Conservation (phyloP, 1,284 basidiomycete species). For the Ustilago trichophora region DNA sequence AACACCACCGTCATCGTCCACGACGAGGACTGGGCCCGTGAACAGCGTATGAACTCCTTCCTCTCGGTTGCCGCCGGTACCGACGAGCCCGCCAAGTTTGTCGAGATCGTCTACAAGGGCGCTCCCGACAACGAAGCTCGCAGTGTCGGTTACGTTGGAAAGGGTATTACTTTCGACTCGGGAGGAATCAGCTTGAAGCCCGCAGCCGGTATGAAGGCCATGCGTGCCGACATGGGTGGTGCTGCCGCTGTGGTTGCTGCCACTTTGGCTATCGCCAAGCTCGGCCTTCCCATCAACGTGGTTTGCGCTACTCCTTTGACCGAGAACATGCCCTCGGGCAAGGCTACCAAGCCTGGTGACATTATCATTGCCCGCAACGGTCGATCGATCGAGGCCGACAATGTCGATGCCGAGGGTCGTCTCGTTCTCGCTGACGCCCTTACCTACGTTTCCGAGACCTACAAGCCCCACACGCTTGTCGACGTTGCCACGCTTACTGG, state of each 20-base stretch:
- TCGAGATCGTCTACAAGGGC: constrained; percentile 88
- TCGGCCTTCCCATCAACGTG: constrained; percentile 82
- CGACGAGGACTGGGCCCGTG: constrained; percentile 84
- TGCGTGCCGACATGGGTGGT: constrained; percentile 65
- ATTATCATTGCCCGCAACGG: constrained; percentile 88
- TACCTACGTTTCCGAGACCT: constrained; percentile 80
- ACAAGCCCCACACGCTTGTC: constrained; percentile 82
- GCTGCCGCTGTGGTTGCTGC: constrained; percentile 81
- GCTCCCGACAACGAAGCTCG: constrained; percentile 71
- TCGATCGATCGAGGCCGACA: constrained; percentile 84
- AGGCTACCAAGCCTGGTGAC: constrained; percentile 83
- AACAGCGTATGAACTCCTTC: constrained; percentile 87
- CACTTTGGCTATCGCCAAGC: constrained; percentile 80
- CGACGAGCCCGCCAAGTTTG: constrained; percentile 82
- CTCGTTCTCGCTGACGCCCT: constrained; percentile 79
- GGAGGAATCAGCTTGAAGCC: constrained; percentile 89
- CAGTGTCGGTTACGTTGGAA: constrained; percentile 83
- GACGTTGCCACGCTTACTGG: constrained; percentile 84
- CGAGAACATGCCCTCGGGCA: constrained; percentile 77
- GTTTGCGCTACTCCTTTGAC: constrained; percentile 78
- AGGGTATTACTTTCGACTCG: constrained; percentile 74
- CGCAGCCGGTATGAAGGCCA: constrained; percentile 72
- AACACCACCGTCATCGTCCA: constrained; percentile 78
- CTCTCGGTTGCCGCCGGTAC: constrained; percentile 86
- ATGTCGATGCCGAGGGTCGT: constrained; percentile 87